phyloP scores from a whole-genome alignment of 2,329 filamentous ascomycete genomes.

The Emericellopsis cladophorae region DNA sequence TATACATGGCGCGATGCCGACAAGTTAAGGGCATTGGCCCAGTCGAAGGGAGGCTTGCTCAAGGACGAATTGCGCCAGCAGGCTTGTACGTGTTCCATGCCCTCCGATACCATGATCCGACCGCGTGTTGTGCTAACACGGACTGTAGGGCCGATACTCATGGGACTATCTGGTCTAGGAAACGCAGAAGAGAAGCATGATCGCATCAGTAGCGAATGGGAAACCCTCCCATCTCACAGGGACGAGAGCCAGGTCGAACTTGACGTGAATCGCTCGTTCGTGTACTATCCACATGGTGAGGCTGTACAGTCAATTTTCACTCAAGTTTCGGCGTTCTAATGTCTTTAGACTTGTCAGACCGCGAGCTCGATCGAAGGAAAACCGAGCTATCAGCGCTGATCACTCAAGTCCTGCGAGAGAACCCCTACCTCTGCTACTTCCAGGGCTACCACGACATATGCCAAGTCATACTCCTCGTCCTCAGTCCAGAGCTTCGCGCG shows the following conservation, averaged over 20 bases:
- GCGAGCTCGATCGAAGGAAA: conserved; percentile 60
- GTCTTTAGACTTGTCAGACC: conserved; percentile 49
- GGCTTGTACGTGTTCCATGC: conserved; percentile 56
- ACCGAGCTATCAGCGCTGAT: conserved; percentile 70
- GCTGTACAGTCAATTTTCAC: conserved; percentile 1
- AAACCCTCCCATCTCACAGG: conserved; percentile 55
- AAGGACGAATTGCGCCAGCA: conserved; percentile 54
- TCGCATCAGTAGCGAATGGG: conserved; percentile 31
- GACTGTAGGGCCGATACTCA: conserved; percentile 6
- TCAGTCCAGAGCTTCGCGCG: conserved; percentile 49
- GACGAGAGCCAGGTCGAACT: conserved; percentile 88
- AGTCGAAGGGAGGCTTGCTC: conserved; percentile 53
- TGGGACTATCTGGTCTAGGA: conserved; percentile 1
- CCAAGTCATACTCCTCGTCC: conserved; percentile 82
- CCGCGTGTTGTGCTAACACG: neutral
- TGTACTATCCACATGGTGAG: conserved; percentile 82
- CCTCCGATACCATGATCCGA: neutral
- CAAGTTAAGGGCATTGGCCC: conserved; percentile 43
- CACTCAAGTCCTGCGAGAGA: conserved; percentile 61
- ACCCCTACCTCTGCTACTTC: conserved; percentile 86
- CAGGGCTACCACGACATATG: conserved; percentile 98
- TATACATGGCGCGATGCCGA: conserved; percentile 45
- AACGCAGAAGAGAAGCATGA: conserved; percentile 6
- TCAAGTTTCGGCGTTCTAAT: neutral
- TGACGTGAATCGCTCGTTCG: conserved; percentile 92